These are phyloP conservation scores for Clarkia xantiana DNA, from an alignment of 345 rosid genomes.

Conservation along the genomic window DNA sequence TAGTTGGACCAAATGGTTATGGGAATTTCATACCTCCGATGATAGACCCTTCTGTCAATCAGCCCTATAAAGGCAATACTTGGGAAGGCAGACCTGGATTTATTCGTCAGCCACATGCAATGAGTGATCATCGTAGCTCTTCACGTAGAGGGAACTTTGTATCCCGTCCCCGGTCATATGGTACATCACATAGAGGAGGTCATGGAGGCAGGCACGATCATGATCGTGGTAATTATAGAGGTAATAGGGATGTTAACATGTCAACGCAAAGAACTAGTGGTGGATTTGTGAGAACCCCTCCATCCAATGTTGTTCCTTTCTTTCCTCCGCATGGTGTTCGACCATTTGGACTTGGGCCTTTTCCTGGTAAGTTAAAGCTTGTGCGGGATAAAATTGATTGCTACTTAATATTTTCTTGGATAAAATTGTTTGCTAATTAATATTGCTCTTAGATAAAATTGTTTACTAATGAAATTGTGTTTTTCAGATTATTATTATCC, in stretches of 20 bases:
- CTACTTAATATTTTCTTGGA: not conserved
- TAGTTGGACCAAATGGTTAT: constrained; percentile 21
- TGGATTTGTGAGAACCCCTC: constrained; percentile 24
- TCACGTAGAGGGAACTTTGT: constrained; percentile 38
- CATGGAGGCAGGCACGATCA: constrained; percentile 24
- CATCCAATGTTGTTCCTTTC: constrained; percentile 16
- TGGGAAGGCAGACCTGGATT: constrained; percentile 38
- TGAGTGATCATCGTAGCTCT: constrained; percentile 24
- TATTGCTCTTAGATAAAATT: not conserved
- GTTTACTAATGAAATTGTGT: not conserved
- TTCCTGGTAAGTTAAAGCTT: constrained; percentile 20
- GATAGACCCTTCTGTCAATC: constrained; percentile 25
- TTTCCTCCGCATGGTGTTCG: constrained; percentile 22
- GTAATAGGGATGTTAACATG: constrained; percentile 31
- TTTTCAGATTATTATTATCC: constrained; percentile 20
- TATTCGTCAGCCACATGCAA: constrained; percentile 20
- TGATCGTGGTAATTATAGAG: constrained; percentile 31
- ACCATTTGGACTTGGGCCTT: constrained; percentile 24
- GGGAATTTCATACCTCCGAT: constrained; percentile 16
- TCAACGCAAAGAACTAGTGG: constrained; percentile 40
- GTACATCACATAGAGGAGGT: constrained; percentile 23
- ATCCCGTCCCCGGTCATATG: constrained; percentile 28
- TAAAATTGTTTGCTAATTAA: not conserved
- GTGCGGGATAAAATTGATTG: no score
- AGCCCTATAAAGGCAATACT: constrained; percentile 20